Conservation (phyloP, 192 early-diverging fungal genomes). For the Coemansia sp. region DNA sequence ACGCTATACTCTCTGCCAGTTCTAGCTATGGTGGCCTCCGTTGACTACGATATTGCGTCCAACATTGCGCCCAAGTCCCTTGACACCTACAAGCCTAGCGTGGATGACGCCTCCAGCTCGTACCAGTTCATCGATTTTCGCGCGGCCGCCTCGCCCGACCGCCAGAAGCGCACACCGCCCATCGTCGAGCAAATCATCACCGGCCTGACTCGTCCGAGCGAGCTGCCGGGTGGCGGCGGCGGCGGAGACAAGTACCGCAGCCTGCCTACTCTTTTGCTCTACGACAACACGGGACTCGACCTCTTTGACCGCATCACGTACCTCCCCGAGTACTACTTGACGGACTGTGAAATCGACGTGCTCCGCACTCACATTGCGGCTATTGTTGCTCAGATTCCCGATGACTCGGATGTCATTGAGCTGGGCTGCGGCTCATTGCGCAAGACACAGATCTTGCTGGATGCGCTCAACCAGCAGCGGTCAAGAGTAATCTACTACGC, state of each 20-base stretch:
- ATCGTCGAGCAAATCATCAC: constrained; percentile 26
- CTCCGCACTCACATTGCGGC: constrained; percentile 63
- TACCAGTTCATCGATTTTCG: constrained; percentile 40
- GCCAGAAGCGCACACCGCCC: constrained; percentile 12
- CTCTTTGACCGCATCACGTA: constrained; percentile 93
- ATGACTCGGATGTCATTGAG: constrained; percentile 80
- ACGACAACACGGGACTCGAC: constrained; percentile 82
- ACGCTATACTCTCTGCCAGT: neutral
- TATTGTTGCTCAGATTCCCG: constrained; percentile 65
- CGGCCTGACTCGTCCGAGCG: constrained; percentile 18
- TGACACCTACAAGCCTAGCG: neutral
- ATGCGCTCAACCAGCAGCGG: constrained; percentile 68
- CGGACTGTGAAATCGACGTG: constrained; percentile 85
- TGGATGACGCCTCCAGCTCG: neutral
- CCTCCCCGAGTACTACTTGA: constrained; percentile 85
- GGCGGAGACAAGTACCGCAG: constrained; percentile 14
- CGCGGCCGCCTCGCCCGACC: constrained; percentile 1
- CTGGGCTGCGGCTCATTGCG: constrained; percentile 89
- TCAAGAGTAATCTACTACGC: constrained; percentile 83
- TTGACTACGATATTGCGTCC: neutral
- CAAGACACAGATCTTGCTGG: constrained; percentile 83
- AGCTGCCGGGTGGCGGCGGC: constrained; percentile 16
- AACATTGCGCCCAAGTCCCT: neutral
- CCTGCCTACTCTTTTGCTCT: constrained; percentile 83
- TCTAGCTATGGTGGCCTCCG: constrained; percentile 7